A percentile compares a stretch with the other conserved stretches of the same genome.
These are phyloP conservation scores for Neurospora sp. DNA, from an alignment of 495 filamentous ascomycete species.

Conservation along the genomic window DNA sequence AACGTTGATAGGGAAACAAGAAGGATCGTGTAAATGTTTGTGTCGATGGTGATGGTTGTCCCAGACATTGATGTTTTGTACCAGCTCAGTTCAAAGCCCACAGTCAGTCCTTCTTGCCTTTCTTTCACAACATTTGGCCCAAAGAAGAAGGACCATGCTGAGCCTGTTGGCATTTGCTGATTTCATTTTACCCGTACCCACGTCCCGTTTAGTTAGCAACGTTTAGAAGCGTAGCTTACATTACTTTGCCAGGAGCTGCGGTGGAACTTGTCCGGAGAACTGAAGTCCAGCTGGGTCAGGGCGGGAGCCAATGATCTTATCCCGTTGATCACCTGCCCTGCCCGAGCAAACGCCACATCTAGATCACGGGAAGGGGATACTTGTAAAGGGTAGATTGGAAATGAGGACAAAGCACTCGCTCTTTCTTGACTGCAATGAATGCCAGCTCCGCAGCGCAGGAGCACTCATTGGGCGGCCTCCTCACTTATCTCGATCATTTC, in stretches of 20 bases:
- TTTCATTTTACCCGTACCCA: neutral
- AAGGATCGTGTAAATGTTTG: neutral
- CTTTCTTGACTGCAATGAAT: neutral
- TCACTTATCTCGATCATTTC: neutral
- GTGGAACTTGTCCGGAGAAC: neutral
- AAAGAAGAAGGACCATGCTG: neutral
- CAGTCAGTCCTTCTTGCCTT: neutral
- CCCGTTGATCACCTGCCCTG: neutral
- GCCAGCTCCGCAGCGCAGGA: neutral
- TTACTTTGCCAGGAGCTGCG: neutral
- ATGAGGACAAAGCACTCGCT: neutral
- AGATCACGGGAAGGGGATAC: neutral
- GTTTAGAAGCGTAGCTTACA: neutral
- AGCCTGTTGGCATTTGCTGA: neutral
- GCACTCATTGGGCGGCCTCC: neutral
- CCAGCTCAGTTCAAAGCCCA: neutral
- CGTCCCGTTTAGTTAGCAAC: neutral
- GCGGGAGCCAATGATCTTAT: neutral
- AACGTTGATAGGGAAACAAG: neutral
- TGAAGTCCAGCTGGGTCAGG: neutral
- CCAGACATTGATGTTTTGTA: neutral
- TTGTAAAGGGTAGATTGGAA: neutral
- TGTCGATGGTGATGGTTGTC: neutral
- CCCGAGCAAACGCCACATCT: neutral
- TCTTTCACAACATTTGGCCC: neutral